phyloP scores from a whole-genome alignment of 345 rosid genomes.

The Fremontodendron californicum region DNA sequence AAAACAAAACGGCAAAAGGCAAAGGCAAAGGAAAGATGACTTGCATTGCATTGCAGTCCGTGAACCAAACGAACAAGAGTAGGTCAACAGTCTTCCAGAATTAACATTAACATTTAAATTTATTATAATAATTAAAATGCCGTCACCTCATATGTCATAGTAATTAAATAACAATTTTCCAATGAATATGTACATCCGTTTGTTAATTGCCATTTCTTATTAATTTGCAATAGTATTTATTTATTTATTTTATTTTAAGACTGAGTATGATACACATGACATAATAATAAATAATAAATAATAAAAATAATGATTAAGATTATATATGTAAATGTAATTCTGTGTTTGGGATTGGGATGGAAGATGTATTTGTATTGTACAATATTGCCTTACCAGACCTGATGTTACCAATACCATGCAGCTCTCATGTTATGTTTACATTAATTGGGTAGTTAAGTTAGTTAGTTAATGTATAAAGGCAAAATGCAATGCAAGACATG shows the following conservation, averaged over 20 bases:
- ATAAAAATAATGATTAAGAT: too few relatives aligned
- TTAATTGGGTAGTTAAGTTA: not conserved
- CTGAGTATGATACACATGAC: too few relatives aligned
- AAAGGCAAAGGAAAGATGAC: not conserved
- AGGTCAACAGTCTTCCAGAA: not conserved
- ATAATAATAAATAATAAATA: too few relatives aligned
- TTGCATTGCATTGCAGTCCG: not conserved
- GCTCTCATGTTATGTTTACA: not conserved
- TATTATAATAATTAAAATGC: not conserved
- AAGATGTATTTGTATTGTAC: not conserved
- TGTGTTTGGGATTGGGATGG: not conserved
- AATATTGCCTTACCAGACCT: not conserved
- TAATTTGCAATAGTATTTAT: not conserved
- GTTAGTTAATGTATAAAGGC: not conserved
- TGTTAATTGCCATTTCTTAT: too few relatives aligned
- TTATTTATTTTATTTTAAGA: too few relatives aligned
- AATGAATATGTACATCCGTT: too few relatives aligned
- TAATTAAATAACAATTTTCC: not conserved
- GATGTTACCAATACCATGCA: not conserved
- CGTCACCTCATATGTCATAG: not conserved
- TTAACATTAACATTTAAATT: not conserved
- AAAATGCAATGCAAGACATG: not conserved
- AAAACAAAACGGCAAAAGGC: too few relatives aligned
- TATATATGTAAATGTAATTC: not conserved
- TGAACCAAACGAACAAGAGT: too few relatives aligned